These are phyloP conservation scores for Populus tremula DNA, from an alignment of 345 rosid species.

Conservation along the genomic window DNA sequence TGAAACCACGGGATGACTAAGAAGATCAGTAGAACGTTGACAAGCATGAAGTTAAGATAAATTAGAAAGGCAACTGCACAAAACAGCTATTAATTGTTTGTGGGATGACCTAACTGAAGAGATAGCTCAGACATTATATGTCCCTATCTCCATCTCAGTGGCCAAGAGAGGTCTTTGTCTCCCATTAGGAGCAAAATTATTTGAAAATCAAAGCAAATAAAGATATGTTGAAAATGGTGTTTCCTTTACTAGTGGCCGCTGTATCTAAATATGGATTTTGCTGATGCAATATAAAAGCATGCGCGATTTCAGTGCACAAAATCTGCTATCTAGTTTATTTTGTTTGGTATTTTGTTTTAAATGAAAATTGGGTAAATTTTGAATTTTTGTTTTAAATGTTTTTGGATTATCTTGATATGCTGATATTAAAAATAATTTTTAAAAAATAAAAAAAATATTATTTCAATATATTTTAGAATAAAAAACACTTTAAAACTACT, in stretches of 20 bases:
- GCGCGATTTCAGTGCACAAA: slow-evolving; percentile 19
- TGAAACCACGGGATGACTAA: no score
- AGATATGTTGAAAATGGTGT: not conserved
- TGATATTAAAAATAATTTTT: no score
- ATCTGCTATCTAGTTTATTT: not conserved
- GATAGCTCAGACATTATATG: slow-evolving; percentile 2
- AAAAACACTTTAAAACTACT: no score
- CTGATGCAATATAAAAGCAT: slow-evolving; percentile 15
- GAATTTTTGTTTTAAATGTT: no score
- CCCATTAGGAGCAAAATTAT: slow-evolving; percentile 20
- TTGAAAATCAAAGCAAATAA: not conserved
- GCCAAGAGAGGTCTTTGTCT: slow-evolving; percentile 13
- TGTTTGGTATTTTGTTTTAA: no score
- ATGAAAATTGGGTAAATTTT: no score
- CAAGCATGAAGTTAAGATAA: not conserved
- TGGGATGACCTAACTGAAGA: slow-evolving; percentile 37
- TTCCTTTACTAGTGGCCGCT: slow-evolving; percentile 16
- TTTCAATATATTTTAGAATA: no score
- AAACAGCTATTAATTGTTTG: not conserved
- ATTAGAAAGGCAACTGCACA: not conserved
- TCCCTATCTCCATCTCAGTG: slow-evolving; percentile 5
- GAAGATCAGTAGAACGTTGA: not conserved
- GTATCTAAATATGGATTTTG: slow-evolving; percentile 15
- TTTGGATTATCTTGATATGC: fast-evolving
- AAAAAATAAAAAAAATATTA: no score